A percentile compares a stretch with the other conserved stretches of the same genome.
Evolutionary conservation across 2,329 filamentous ascomycete species (phyloP).

Genomic region (Bisporella sp.): DNA sequence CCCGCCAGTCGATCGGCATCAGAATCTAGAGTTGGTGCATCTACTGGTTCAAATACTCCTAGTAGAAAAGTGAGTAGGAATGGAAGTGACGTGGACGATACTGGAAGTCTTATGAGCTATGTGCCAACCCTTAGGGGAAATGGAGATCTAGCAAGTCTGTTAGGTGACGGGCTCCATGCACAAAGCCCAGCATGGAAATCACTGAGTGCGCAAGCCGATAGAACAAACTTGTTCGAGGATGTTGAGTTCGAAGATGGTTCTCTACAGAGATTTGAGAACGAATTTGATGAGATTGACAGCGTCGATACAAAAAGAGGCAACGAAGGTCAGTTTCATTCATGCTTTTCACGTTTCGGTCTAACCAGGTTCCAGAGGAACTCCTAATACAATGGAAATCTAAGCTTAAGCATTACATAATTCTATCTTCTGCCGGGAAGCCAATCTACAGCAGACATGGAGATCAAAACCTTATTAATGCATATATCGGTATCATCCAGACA

Average conservation of each 20-base stretch:
- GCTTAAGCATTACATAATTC: conserved; percentile 92
- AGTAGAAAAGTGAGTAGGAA: conserved; percentile 26
- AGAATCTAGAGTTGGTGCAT: conserved; percentile 21
- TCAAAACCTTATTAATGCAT: conserved; percentile 80
- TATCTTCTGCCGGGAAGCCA: conserved; percentile 93
- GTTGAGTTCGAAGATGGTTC: conserved; percentile 41
- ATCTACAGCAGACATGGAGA: conserved; percentile 96
- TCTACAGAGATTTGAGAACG: conserved; percentile 61
- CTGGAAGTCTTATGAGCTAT: conserved; percentile 41
- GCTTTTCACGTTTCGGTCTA: background rate
- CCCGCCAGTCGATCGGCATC: conserved; percentile 27
- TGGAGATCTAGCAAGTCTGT: conserved; percentile 75
- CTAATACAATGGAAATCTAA: conserved; percentile 81
- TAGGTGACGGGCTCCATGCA: conserved; percentile 62
- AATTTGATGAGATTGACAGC: conserved; percentile 71
- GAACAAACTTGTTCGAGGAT: conserved; percentile 54
- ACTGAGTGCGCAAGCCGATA: conserved; percentile 54
- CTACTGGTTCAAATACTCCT: conserved; percentile 17
- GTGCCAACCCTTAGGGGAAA: conserved; percentile 41
- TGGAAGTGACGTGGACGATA: conserved; percentile 43
- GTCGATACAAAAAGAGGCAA: conserved; percentile 45
- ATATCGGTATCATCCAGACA: conserved; percentile 92
- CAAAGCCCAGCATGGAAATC: conserved; percentile 64
- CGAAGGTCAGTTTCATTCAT: conserved; percentile 38
- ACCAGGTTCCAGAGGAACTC: conserved; percentile 27